Base-by-base conservation (phyloP, 345 rosid species). In the Populus nigra region DNA sequence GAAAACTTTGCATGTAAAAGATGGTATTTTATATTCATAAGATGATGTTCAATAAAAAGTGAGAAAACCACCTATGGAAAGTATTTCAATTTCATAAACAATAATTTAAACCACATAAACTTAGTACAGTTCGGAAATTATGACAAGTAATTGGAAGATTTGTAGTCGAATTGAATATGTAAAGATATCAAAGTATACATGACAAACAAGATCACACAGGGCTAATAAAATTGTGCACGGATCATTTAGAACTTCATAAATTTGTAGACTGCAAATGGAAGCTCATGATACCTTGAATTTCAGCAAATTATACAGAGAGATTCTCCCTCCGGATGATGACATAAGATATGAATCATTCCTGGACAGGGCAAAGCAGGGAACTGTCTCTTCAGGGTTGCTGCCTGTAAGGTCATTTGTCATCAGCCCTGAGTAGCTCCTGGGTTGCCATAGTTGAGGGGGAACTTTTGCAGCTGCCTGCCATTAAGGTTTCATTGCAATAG, bases 331-430 rank as follows among this genome's bases (percentile, higher is more conserved):
- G 0, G 88, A 87, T 27, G 90, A 65, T 25, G 90, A 89, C 49
- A 84, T 36, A 55, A 86, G 87, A 86, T 76, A 87, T 9, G 83
- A 83, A 77, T 85, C 87, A 74, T 84, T 87, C 76, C 69, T 89
- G 33, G 88, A 79, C 68, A 87, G 50, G 53, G 83, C 85, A 63
- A 87, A 74, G 65, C 88, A 86, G 5, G 83, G 74, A 27, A 78
- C 68, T 33, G 75, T 75, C 74, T 78, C 83, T 63, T 73, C 84
- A 33, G 74, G 83, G 55, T 65, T 76, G 71, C 57, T 20, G 35
- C 69, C 80, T 20, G 70, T 65, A 8, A 76, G 73, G 68, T 84
- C 87, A 72, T 88, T 88, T 20, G 65, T 80, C 86, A 84, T 84
- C 72, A 74, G 71, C 31, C 57, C 70, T 1, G 71, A 39, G 70